Percentiles rank a stretch among this genome's conserved stretches.
phyloP scores from a whole-genome alignment of 75 land plant species.

The Cunninghamia lanceolata region DNA sequence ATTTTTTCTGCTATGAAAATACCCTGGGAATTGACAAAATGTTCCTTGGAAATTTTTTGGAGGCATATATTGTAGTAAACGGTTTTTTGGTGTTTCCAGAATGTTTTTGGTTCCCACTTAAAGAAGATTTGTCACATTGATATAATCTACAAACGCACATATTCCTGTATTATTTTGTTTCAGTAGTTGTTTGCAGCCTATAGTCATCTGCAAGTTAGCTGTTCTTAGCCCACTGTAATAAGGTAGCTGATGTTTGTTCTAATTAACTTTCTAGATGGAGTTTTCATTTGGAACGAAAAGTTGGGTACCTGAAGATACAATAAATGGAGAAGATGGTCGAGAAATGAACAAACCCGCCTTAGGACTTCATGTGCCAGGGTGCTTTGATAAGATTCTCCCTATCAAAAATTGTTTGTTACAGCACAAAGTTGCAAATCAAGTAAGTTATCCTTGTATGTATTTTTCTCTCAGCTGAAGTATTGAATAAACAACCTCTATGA shows the following conservation, averaged over 20 bases:
- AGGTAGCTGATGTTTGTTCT: constrained; percentile 1
- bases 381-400: constrained; percentile 83
- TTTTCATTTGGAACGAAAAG: constrained; percentile 75
- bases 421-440: constrained; percentile 74
- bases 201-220: background rate
- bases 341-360: constrained; percentile 45
- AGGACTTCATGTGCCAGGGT: constrained; percentile 92
- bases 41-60: background rate
- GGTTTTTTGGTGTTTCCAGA: background rate
- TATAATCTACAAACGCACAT: background rate
- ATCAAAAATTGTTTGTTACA: constrained; percentile 80
- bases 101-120: background rate
- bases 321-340: constrained; percentile 9
- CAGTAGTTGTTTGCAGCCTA: constrained; percentile 1
- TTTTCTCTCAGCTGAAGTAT: background rate
- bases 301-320: constrained; percentile 50
- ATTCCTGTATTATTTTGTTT: background rate
- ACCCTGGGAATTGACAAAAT: background rate
- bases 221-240: background rate
- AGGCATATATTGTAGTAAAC: background rate
- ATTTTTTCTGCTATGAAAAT: background rate
- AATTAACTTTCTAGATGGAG: constrained; percentile 75
- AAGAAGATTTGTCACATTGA: background rate
- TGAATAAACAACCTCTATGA: background rate
- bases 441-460: constrained; percentile 12